A percentile compares a stretch with the other conserved stretches of the same genome.
These are phyloP conservation scores for Naematelia encephala DNA, from an alignment of 768 basidiomycete species.

Conservation along the genomic window DNA sequence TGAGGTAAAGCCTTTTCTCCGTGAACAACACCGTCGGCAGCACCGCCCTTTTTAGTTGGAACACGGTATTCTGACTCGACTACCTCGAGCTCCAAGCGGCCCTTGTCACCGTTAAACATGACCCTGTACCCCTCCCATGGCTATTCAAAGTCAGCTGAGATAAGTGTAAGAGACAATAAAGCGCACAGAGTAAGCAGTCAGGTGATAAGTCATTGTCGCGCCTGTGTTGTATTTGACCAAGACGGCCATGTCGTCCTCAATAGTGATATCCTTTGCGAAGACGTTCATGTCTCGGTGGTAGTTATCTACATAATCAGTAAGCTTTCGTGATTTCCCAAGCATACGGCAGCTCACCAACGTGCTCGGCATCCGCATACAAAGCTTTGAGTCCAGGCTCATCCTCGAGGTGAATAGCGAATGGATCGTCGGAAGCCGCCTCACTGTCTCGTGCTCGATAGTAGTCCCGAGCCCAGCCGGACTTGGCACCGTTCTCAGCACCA, in stretches of 20 bases:
- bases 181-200: slow-evolving; percentile 51
- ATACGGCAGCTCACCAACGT: slow-evolving; percentile 41
- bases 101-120: slow-evolving; percentile 59
- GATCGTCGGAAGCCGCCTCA: slow-evolving; percentile 55
- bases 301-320: slow-evolving; percentile 50
- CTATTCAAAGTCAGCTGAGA: slow-evolving; percentile 44
- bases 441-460: slow-evolving; percentile 56
- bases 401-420: slow-evolving; percentile 58
- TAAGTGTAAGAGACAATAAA: slow-evolving; percentile 35
- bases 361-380: slow-evolving; percentile 56
- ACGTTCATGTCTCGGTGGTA: slow-evolving; percentile 59
- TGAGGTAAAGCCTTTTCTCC: slow-evolving; percentile 52
- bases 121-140: slow-evolving; percentile 55
- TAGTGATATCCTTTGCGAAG: slow-evolving; percentile 50
- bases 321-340: not conserved
- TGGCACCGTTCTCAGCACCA: slow-evolving; percentile 55
- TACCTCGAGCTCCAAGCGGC: slow-evolving; percentile 58
- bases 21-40: slow-evolving; percentile 42
- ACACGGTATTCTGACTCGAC: slow-evolving; percentile 52
- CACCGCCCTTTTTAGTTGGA: slow-evolving; percentile 24
- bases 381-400: slow-evolving; percentile 54
- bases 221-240: slow-evolving; percentile 56
- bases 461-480: slow-evolving; percentile 56
- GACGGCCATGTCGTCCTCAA: slow-evolving; percentile 59
- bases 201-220: slow-evolving; percentile 58